A percentile compares a stretch with the other conserved stretches of the same genome.
These are phyloP conservation scores for Fusarium compactum DNA, from an alignment of 2,329 filamentous ascomycete species.

Conservation along the genomic window DNA sequence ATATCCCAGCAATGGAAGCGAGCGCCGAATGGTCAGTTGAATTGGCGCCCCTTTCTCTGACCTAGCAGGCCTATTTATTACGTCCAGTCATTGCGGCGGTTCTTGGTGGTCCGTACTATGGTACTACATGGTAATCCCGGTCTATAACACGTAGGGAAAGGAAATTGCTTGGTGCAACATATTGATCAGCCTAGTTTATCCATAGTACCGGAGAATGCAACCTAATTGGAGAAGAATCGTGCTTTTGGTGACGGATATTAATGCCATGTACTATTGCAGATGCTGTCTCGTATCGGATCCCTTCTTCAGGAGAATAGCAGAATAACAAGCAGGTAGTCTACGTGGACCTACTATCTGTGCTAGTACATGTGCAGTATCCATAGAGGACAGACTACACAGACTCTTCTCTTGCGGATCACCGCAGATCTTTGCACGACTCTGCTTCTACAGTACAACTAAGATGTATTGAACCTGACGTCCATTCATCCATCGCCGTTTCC, in stretches of 20 bases:
- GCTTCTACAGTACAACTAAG: neutral
- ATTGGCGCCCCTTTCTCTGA: conserved; percentile 41
- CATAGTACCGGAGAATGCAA: conserved; percentile 39
- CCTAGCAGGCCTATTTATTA: conserved; percentile 1
- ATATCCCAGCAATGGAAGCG: conserved; percentile 15
- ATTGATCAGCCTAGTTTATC: conserved; percentile 26
- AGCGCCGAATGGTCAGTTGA: conserved; percentile 22
- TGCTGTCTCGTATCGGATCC: conserved; percentile 19
- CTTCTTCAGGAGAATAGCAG: conserved; percentile 20
- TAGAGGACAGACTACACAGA: neutral
- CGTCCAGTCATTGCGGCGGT: conserved; percentile 17
- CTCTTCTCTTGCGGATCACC: conserved; percentile 5
- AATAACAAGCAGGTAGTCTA: neutral
- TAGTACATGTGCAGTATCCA: conserved; percentile 3
- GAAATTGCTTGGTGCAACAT: conserved; percentile 47
- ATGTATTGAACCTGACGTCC: neutral
- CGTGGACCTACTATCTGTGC: neutral
- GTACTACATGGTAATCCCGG: conserved; percentile 35
- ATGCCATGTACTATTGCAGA: conserved; percentile 14
- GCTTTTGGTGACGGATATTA: conserved; percentile 10
- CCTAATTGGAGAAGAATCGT: conserved; percentile 32
- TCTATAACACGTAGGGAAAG: conserved; percentile 28
- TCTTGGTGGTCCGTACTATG: conserved; percentile 21
- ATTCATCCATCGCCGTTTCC: neutral
- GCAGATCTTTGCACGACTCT: conserved; percentile 8